phyloP scores from a whole-genome alignment of 768 basidiomycete genomes.

The Brasilioporus rufonigricans region DNA sequence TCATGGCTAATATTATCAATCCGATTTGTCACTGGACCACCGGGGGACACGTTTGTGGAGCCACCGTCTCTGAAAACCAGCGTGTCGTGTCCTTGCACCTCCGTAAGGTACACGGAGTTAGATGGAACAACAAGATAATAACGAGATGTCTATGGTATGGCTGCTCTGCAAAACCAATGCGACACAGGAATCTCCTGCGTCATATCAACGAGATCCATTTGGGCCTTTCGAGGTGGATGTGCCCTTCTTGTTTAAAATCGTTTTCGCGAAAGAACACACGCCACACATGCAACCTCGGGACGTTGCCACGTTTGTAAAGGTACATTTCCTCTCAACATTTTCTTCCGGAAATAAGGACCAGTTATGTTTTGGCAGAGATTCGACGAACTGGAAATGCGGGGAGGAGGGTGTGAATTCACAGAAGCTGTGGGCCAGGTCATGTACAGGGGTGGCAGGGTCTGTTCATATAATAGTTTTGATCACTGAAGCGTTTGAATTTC shows the following conservation, averaged over 20 bases:
- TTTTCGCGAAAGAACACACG: not conserved
- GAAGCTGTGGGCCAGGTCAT: too few species aligned
- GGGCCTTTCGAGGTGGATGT: not conserved
- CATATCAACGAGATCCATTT: not conserved
- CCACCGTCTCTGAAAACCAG: not conserved
- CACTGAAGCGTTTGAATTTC: too few species aligned
- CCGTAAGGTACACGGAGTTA: not conserved
- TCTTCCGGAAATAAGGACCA: too few species aligned
- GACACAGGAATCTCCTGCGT: not conserved
- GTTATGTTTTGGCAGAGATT: too few species aligned
- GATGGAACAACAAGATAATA: not conserved
- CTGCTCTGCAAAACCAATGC: not conserved
- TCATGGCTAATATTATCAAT: not conserved
- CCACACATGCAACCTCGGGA: not conserved
- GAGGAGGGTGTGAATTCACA: too few species aligned
- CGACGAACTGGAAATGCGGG: too few species aligned
- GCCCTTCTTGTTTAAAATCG: not conserved
- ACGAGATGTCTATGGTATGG: not conserved
- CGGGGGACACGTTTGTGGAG: not conserved
- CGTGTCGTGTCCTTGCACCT: not conserved
- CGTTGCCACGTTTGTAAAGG: not conserved
- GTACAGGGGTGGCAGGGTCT: too few species aligned
- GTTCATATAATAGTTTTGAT: too few species aligned
- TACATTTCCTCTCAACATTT: not conserved
- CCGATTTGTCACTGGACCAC: not conserved